phyloP scores from a whole-genome alignment of 2,329 filamentous ascomycete genomes.

The Clathrospora elynae region DNA sequence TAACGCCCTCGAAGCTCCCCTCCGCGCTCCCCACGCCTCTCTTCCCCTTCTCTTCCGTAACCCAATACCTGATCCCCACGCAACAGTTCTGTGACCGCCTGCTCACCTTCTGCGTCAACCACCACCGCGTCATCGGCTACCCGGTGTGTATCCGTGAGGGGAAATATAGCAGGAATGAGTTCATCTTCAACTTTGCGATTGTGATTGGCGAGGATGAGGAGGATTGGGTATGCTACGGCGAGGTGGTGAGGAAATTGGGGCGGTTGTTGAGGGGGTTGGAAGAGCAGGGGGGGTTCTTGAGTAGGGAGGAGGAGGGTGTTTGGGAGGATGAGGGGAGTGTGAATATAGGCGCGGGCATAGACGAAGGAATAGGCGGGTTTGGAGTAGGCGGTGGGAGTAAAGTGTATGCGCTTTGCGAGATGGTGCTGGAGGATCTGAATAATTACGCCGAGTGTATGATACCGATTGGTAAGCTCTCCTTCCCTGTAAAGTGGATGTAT shows the following conservation, averaged over 20 bases:
- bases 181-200: slow-evolving; percentile 97
- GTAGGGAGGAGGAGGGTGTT: slow-evolving; percentile 58
- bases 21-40: slow-evolving; percentile 64
- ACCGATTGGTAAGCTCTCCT: slow-evolving; percentile 72
- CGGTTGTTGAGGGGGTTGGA: slow-evolving; percentile 87
- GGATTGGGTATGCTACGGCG: slow-evolving; percentile 79
- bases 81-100: slow-evolving; percentile 95
- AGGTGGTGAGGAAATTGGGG: slow-evolving; percentile 83
- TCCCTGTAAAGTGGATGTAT: background rate
- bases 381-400: slow-evolving; percentile 51
- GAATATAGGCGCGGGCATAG: slow-evolving; percentile 8
- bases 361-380: slow-evolving; percentile 29
- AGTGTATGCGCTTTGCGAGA: slow-evolving; percentile 76
- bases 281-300: slow-evolving; percentile 85
- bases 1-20: slow-evolving; percentile 51
- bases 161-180: slow-evolving; percentile 88
- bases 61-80: slow-evolving; percentile 91
- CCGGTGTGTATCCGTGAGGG: slow-evolving; percentile 81
- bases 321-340: slow-evolving; percentile 38
- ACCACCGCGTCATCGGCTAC: slow-evolving; percentile 82
- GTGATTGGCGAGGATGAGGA: slow-evolving; percentile 69
- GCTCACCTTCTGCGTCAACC: slow-evolving; percentile 74
- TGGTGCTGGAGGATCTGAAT: slow-evolving; percentile 88
- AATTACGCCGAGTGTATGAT: slow-evolving; percentile 99
- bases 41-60: slow-evolving; percentile 83